phyloP scores from a whole-genome alignment of 2,329 filamentous ascomycete species.

The Alternaria rosae region DNA sequence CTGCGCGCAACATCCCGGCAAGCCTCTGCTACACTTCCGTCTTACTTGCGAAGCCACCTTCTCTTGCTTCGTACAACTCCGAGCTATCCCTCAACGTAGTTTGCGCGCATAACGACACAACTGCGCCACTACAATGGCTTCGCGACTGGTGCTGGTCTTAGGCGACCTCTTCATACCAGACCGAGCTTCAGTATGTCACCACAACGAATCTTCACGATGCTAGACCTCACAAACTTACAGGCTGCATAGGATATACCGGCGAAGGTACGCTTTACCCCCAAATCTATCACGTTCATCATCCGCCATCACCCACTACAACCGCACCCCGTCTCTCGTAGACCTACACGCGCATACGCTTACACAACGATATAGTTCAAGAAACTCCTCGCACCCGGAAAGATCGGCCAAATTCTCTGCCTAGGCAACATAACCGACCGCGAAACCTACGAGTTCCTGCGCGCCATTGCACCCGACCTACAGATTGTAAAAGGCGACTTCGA shows the following conservation, averaged over 20 bases:
- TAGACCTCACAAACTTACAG: conserved; percentile 49
- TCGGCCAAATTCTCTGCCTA: conserved; percentile 65
- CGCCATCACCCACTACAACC: not conserved
- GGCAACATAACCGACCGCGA: conserved; percentile 66
- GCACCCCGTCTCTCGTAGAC: not conserved
- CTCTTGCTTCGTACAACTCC: not conserved
- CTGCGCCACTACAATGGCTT: conserved; percentile 45
- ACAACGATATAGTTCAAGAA: conserved; percentile 56
- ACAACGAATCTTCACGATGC: conserved; percentile 12
- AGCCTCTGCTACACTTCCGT: not conserved
- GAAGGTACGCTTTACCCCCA: conserved; percentile 43
- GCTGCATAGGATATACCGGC: conserved; percentile 51
- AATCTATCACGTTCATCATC: not conserved
- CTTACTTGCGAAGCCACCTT: not conserved
- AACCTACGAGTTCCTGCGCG: conserved; percentile 64
- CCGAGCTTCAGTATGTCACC: conserved; percentile 48
- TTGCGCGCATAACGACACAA: not conserved
- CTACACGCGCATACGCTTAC: conserved; percentile 3
- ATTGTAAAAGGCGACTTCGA: conserved; percentile 76
- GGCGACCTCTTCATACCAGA: conserved; percentile 56
- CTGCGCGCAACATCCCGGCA: conserved; percentile 15
- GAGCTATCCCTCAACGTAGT: not conserved
- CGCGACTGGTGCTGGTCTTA: conserved; percentile 52
- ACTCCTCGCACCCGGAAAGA: conserved; percentile 65
- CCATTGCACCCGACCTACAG: conserved; percentile 68